Evolutionary conservation across 2,329 filamentous ascomycete genomes (phyloP), one percentile per base, ranked within the genome.

Genomic region (Fusarium ambrosium): DNA sequence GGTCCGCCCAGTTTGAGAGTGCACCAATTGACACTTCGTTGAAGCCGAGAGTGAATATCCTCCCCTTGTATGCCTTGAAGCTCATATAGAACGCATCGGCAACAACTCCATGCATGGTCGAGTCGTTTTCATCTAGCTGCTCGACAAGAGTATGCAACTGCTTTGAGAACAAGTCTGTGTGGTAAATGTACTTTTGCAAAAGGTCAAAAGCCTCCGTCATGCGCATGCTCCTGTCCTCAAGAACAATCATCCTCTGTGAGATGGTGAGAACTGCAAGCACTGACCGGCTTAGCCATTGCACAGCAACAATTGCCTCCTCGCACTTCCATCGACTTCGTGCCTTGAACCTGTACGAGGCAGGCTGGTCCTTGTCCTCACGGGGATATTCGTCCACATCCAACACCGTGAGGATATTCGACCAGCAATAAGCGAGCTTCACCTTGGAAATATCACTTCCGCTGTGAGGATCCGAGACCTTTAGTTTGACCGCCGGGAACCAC

Each of bases 21-120:
- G 93, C 94, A 2, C 97, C 97, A 58, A 98, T 94, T 0, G 95
- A 94, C 45, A 98, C 87, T 80, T 98, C 96, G 79, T 96, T 97
- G 84, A 96, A 95, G n/a, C 97, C 95, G 10, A 99, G 87, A 5
- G 98, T 85, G 80, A 99, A 99, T 39, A 98, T 87, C 34, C 96
- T 91, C 6, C 97, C 95, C 82, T 98, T 99, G 85, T 98, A 99
- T 4, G 95, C 90, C 79, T 94, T 95, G 84, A 98, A 96, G 82
- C 96, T 98, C 95, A 98, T 98, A 81, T 96, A 96, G 78, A 98
- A 99, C 0, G 95, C 97, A 86, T 99, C 97, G 9, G 96, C 96
- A 58, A 98, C 94, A 10, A 98, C 95, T 3, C 96, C 96, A 83
- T 98, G 97, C 92, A 98, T 93, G 0, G 95, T 94, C 0, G 90